A percentile compares a stretch with the other conserved stretches of the same genome.
These are phyloP conservation scores for Scortechinia acanthostroma DNA, from an alignment of 2,329 filamentous ascomycete genomes.

Conservation along the genomic window DNA sequence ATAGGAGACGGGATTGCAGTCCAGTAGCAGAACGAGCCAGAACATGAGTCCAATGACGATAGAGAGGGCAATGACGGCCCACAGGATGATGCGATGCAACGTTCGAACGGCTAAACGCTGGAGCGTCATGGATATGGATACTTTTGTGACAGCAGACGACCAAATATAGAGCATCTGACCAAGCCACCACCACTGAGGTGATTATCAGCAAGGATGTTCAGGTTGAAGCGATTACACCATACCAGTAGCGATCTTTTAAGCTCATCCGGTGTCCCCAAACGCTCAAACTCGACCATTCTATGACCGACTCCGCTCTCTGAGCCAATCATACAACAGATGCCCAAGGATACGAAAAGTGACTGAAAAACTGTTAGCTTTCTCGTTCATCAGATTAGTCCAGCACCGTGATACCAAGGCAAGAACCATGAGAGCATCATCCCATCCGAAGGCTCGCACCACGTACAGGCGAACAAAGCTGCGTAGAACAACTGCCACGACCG, in stretches of 20 bases:
- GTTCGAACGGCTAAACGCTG: slow-evolving; percentile 37
- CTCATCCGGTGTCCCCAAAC: too few relatives aligned
- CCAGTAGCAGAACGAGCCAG: slow-evolving; percentile 39
- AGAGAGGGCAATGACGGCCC: slow-evolving; percentile 33
- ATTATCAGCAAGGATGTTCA: too few relatives aligned
- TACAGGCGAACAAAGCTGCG: neutral
- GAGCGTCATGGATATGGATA: slow-evolving; percentile 43
- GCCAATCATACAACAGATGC: too few relatives aligned
- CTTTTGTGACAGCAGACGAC: slow-evolving; percentile 34
- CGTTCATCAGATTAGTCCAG: too few relatives aligned
- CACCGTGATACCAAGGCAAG: neutral
- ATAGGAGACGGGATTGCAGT: slow-evolving; percentile 39
- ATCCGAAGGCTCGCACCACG: neutral
- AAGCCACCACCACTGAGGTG: slow-evolving; percentile 37
- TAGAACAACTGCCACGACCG: neutral
- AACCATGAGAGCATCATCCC: neutral
- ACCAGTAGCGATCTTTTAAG: too few relatives aligned
- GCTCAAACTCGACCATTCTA: too few relatives aligned
- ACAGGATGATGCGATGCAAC: slow-evolving; percentile 34
- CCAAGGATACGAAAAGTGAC: too few relatives aligned
- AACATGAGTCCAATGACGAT: slow-evolving; percentile 34
- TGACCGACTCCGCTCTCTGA: too few relatives aligned
- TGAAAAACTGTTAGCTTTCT: too few relatives aligned
- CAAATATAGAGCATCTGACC: slow-evolving; percentile 44
- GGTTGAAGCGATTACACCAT: too few relatives aligned